Evolutionary conservation across 1,139 yeast genomes (phyloP).

Genomic region (Citeromyces hawaiiensis): DNA sequence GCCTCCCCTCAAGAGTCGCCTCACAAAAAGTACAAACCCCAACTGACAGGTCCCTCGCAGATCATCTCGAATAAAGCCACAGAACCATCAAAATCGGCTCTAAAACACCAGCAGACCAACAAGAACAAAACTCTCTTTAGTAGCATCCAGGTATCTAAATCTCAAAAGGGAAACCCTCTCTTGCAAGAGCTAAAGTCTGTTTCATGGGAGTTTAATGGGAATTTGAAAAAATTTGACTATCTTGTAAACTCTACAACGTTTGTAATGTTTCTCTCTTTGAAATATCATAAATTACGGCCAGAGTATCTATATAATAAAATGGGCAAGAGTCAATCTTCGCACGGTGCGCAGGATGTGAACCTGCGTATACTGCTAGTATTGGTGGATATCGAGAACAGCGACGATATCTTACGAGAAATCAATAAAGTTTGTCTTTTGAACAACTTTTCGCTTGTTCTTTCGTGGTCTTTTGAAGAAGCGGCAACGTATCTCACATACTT

Average conservation of each 20-base stretch:
- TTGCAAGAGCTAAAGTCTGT: constrained; percentile 32
- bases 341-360: constrained; percentile 3
- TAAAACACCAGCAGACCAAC: constrained; percentile 3
- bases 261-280: constrained; percentile 59
- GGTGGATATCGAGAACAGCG: constrained; percentile 69
- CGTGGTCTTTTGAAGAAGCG: constrained; percentile 82
- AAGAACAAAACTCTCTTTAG: constrained; percentile 10
- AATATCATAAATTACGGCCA: constrained; percentile 79
- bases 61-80: constrained; percentile 2
- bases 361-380: constrained; percentile 57
- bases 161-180: constrained; percentile 52
- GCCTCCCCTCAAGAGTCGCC: background rate
- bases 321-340: constrained; percentile 24
- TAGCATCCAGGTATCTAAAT: constrained; percentile 27
- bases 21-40: constrained; percentile 4
- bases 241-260: constrained; percentile 55
- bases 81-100: constrained; percentile 3
- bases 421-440: constrained; percentile 60
- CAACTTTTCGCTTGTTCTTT: constrained; percentile 57
- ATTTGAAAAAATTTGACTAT: constrained; percentile 45
- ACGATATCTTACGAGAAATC: constrained; percentile 53
- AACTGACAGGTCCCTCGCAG: constrained; percentile 3
- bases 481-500: constrained; percentile 56
- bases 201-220: constrained; percentile 32
- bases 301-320: constrained; percentile 72